Conservation (phyloP, 371 early-diverging fungal species). For the Haplosporangium sp. region DNA sequence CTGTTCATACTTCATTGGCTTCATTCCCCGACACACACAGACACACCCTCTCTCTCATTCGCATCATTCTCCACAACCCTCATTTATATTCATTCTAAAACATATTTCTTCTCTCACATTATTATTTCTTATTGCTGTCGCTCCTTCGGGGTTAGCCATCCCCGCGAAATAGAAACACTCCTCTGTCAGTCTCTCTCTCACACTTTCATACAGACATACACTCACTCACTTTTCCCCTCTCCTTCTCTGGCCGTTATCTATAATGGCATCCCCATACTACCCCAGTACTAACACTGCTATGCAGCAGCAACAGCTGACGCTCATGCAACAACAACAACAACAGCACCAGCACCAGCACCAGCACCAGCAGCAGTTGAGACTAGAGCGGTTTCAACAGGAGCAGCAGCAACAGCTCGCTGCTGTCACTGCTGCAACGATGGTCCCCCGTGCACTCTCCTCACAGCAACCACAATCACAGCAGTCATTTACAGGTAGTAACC, state of each 20-base stretch:
- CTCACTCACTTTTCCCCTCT: neutral
- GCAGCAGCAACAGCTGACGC: conserved; percentile 21
- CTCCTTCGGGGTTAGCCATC: neutral
- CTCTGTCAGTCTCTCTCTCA: neutral
- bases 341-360: conserved; percentile 22
- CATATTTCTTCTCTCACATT: neutral
- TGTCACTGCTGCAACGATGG: conserved; percentile 9
- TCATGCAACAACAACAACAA: conserved; percentile 22
- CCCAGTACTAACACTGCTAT: conserved; percentile 11
- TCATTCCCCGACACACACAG: neutral
- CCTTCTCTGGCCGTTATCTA: neutral
- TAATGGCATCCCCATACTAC: conserved; percentile 17
- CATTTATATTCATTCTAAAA: neutral
- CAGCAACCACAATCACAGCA: conserved; percentile 2
- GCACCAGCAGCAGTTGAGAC: conserved; percentile 19
- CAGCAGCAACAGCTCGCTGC: conserved; percentile 20
- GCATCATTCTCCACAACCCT: conserved; percentile 5
- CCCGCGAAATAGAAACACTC: conserved; percentile 11
- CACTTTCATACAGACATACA: no score
- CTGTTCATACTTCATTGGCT: neutral
- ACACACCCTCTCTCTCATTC: neutral
- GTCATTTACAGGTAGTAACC: neutral
- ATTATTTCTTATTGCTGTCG: neutral
- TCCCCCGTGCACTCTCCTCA: conserved; percentile 16
- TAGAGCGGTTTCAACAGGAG: conserved; percentile 15